Evolutionary conservation across 306 rosid species (phyloP).

Genomic region (Glycine soja): DNA sequence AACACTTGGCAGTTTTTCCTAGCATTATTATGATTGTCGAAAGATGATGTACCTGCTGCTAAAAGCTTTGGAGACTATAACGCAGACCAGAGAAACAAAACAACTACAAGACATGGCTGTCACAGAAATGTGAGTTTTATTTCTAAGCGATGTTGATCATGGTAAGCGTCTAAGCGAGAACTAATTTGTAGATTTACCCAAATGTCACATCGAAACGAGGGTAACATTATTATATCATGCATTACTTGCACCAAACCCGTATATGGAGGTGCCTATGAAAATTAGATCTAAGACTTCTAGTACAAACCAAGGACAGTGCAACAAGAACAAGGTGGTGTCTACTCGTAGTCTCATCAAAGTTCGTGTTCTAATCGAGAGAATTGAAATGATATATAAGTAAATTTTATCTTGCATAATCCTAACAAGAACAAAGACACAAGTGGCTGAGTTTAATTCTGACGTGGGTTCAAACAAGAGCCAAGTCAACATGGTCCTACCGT

Average conservation of each 20-base stretch:
- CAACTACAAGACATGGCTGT: neutral
- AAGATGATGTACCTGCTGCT: neutral
- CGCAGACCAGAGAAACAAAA: neutral
- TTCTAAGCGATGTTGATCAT: neutral
- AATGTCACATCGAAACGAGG: slow-evolving; percentile 6
- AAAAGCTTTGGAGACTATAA: neutral
- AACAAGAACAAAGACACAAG: neutral
- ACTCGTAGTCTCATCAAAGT: slow-evolving; percentile 21
- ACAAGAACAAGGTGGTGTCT: slow-evolving; percentile 22
- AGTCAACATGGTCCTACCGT: slow-evolving; percentile 30
- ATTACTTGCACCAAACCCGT: neutral
- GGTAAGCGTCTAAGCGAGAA: neutral
- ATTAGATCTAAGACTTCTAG: neutral
- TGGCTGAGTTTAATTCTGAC: slow-evolving; percentile 22
- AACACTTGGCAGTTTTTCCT: too few species aligned
- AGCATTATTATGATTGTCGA: neutral
- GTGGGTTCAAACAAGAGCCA: slow-evolving; percentile 25
- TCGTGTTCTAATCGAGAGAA: neutral
- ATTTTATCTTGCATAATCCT: neutral
- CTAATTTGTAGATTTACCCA: neutral
- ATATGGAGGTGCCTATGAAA: neutral
- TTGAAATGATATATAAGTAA: neutral
- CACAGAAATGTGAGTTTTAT: slow-evolving; percentile 3
- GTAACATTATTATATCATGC: neutral
- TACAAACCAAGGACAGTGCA: neutral